Percentiles rank a stretch among this genome's conserved stretches.
Evolutionary conservation across 164 flowering plant genomes (phyloP).

Genomic region (Buxus sempervirens): DNA sequence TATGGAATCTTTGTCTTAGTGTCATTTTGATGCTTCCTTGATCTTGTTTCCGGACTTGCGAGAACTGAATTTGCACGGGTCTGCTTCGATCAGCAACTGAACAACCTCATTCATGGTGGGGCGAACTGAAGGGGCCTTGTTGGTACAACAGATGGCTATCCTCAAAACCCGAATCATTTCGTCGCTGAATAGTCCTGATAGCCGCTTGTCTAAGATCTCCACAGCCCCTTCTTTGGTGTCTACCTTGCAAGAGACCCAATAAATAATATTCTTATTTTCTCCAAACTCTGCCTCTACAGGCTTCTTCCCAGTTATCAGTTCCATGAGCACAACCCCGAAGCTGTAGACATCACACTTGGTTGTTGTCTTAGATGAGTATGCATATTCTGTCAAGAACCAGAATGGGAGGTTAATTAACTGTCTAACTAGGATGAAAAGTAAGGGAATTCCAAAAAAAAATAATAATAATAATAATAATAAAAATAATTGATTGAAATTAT

Average conservation of each 20-base stretch:
- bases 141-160: conserved; percentile 77
- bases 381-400: conserved; percentile 65
- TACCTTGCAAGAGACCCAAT: conserved; percentile 83
- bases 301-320: conserved; percentile 85
- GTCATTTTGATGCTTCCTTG: conserved; percentile 34
- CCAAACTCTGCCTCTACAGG: conserved; percentile 89
- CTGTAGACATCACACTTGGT: conserved; percentile 94
- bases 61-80: conserved; percentile 58
- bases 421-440: too few species aligned
- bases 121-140: conserved; percentile 49
- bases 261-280: conserved; percentile 78
- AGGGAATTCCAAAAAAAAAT: too few species aligned
- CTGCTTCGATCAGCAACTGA: conserved; percentile 70
- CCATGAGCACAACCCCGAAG: conserved; percentile 88
- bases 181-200: conserved; percentile 57
- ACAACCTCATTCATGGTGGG: conserved; percentile 95
- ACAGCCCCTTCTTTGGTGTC: conserved; percentile 65
- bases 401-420: too few species aligned
- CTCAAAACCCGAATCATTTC: conserved; percentile 77
- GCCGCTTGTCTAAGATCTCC: conserved; percentile 67
- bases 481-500: too few species aligned
- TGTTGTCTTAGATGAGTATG: conserved; percentile 84
- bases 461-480: too few species aligned
- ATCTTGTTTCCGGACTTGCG: conserved; percentile 46
- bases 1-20: conserved; percentile 29